Conservation (phyloP, 2,329 filamentous ascomycete genomes). For the Xylariaceae sp. region DNA sequence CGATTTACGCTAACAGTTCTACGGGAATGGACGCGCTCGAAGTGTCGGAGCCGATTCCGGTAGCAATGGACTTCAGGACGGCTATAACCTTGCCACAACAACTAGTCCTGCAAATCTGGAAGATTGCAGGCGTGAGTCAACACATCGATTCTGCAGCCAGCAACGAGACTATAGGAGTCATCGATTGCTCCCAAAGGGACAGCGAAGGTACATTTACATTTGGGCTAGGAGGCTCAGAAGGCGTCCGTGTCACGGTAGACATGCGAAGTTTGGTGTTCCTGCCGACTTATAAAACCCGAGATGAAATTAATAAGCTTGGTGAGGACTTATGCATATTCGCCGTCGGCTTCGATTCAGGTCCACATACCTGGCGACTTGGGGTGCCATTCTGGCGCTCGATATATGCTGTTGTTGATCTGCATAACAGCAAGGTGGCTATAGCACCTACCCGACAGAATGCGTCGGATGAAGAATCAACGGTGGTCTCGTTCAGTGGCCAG, state of each 20-base stretch:
- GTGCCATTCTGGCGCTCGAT: background rate
- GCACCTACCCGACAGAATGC: background rate
- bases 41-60: background rate
- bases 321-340: background rate
- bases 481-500: background rate
- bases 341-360: background rate
- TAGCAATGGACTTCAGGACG: background rate
- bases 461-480: background rate
- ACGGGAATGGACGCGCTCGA: background rate
- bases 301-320: background rate
- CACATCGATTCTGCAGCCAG: background rate
- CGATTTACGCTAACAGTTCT: background rate
- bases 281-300: background rate
- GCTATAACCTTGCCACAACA: background rate
- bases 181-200: background rate
- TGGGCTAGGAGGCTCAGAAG: background rate
- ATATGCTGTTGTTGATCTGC: background rate
- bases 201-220: background rate
- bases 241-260: background rate
- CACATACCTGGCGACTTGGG: background rate
- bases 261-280: background rate
- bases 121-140: background rate
- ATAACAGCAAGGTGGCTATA: background rate
- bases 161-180: background rate
- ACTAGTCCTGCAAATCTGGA: background rate